phyloP scores from a whole-genome alignment of 176 grass and related monocot species.

The Alloteropsis semialata region DNA sequence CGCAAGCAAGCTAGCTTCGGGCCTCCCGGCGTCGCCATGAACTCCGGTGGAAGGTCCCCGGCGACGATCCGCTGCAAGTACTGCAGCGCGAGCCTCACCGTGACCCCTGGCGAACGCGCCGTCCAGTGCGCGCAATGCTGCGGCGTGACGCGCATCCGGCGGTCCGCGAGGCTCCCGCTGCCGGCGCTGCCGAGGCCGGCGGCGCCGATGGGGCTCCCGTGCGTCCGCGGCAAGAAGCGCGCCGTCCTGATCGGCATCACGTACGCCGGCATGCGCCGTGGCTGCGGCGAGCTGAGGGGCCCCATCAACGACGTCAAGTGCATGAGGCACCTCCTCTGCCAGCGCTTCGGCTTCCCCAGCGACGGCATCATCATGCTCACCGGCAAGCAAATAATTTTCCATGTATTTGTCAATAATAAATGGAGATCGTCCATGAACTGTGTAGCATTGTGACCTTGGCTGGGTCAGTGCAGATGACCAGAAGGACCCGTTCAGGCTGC shows the following conservation, averaged over 20 bases:
- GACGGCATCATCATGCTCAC: constrained; percentile 75
- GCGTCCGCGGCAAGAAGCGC: constrained; percentile 62
- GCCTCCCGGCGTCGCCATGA: too few relatives aligned
- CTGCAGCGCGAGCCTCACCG: constrained; percentile 27
- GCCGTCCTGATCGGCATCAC: constrained; percentile 81
- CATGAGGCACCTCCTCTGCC: constrained; percentile 64
- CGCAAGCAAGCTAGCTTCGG: neutral
- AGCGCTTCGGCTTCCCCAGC: constrained; percentile 61
- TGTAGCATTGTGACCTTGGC: too few relatives aligned
- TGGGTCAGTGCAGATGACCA: constrained; percentile 76
- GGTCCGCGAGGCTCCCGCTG: neutral
- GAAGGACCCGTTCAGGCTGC: constrained; percentile 41
- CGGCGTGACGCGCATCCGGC: constrained; percentile 41
- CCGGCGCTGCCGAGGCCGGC: neutral
- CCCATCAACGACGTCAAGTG: constrained; percentile 91
- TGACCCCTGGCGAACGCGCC: constrained; percentile 23
- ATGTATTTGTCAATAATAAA: neutral
- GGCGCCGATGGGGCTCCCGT: constrained; percentile 33
- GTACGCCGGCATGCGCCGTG: constrained; percentile 38
- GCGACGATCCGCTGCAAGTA: constrained; percentile 24
- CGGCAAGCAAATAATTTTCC: neutral
- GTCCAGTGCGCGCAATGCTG: constrained; percentile 54
- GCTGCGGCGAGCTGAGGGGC: constrained; percentile 44
- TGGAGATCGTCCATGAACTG: too few relatives aligned
- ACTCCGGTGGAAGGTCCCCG: neutral